Evolutionary conservation across 169 alveolate genomes (phyloP).

Genomic region (Cryptosporidium xiaoi): DNA sequence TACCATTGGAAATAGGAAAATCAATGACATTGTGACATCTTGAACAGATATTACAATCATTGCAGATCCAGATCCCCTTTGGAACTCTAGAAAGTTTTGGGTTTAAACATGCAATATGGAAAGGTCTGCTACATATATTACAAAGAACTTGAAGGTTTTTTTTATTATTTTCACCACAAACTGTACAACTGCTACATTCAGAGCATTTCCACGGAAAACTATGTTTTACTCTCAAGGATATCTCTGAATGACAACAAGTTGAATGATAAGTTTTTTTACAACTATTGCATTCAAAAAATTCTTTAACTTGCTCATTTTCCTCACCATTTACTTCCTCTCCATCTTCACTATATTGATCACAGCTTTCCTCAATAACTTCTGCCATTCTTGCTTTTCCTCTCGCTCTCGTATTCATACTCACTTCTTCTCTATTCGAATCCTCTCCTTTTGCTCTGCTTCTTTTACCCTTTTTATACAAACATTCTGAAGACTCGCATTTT

Average conservation of each 20-base stretch:
- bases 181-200: conserved; percentile 13
- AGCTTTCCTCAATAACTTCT: too few species aligned
- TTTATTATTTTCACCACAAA: conserved; percentile 16
- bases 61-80: conserved; percentile 20
- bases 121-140: conserved; percentile 37
- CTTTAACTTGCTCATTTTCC: not conserved
- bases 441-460: too few species aligned
- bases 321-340: not conserved
- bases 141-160: conserved; percentile 47
- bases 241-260: conserved; percentile 40
- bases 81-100: conserved; percentile 46
- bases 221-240: not conserved
- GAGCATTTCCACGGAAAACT: conserved; percentile 54
- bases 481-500: too few species aligned
- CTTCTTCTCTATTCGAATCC: too few species aligned
- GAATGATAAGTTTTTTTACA: conserved; percentile 40
- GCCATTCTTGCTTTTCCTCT: too few species aligned
- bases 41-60: conserved; percentile 53
- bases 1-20: conserved; percentile 16
- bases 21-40: conserved; percentile 19
- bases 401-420: too few species aligned
- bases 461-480: too few species aligned
- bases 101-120: conserved; percentile 45
- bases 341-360: too few species aligned
- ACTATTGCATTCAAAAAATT: conserved; percentile 24